These are phyloP conservation scores for Strombidium stylifer DNA, from an alignment of 73 alveolate genomes.

Conservation along the genomic window DNA sequence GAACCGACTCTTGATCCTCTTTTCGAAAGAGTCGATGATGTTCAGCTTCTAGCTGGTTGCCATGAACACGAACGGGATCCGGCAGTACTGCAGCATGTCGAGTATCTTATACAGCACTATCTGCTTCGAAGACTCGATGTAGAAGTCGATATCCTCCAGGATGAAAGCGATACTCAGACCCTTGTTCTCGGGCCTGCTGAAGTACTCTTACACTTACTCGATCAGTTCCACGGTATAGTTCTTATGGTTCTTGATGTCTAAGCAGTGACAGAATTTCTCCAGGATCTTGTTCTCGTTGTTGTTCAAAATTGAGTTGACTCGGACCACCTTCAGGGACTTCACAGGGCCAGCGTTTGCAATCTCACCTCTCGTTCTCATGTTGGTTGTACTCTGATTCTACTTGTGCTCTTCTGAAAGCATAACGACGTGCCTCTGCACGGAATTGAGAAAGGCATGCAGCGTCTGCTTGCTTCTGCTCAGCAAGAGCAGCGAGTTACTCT, in stretches of 20 bases:
- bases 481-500: constrained; percentile 46
- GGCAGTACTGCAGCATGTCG: constrained; percentile 53
- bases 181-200: constrained; percentile 13
- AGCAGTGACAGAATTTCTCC: constrained; percentile 29
- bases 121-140: constrained; percentile 56
- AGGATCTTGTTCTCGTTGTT: constrained; percentile 43
- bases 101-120: constrained; percentile 49
- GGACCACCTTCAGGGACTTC: constrained; percentile 42
- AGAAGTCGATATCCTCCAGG: constrained; percentile 59
- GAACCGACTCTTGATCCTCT: constrained; percentile 59
- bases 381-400: not conserved
- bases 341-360: not conserved
- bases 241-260: constrained; percentile 29
- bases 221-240: constrained; percentile 46
- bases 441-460: constrained; percentile 38
- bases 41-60: constrained; percentile 52
- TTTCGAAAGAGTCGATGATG: constrained; percentile 56
- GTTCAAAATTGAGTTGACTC: constrained; percentile 49
- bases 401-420: not conserved
- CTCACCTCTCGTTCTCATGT: not conserved
- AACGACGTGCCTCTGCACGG: too few relatives aligned
- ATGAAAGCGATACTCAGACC: constrained; percentile 47
- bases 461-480: constrained; percentile 29
- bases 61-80: constrained; percentile 47
- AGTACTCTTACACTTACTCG: constrained; percentile 28